phyloP scores from a whole-genome alignment of 352 stramenopile species.

The Phytophthora crassamura region DNA sequence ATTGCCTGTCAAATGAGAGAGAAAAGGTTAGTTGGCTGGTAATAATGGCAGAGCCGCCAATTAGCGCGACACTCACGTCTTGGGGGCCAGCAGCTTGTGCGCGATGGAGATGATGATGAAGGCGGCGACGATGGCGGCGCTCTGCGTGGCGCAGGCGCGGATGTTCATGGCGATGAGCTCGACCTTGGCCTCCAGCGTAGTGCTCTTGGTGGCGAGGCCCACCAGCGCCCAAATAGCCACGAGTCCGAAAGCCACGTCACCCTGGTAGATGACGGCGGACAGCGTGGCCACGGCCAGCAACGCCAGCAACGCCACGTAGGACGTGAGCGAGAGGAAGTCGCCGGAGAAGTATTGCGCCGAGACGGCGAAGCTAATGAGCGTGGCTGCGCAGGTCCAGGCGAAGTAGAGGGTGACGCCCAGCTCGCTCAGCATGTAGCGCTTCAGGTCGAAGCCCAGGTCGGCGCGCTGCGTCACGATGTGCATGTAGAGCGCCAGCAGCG shows the following conservation, averaged over 20 bases:
- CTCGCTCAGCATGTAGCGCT: conserved; percentile 64
- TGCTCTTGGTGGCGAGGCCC: conserved; percentile 60
- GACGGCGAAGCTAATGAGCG: conserved; percentile 75
- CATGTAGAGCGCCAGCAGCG: conserved; percentile 64
- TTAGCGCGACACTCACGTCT: conserved; percentile 34
- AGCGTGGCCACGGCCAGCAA: conserved; percentile 65
- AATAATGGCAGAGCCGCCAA: neutral
- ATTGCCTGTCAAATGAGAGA: conserved; percentile 16
- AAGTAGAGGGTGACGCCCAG: conserved; percentile 77
- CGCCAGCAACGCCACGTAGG: conserved; percentile 66
- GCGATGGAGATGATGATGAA: conserved; percentile 66
- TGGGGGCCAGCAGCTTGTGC: conserved; percentile 41
- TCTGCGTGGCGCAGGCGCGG: conserved; percentile 63
- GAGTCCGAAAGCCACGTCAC: conserved; percentile 63
- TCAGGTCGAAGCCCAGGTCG: conserved; percentile 49
- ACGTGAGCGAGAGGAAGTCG: conserved; percentile 57
- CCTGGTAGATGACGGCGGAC: conserved; percentile 60
- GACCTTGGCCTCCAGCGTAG: conserved; percentile 46
- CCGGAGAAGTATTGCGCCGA: conserved; percentile 54
- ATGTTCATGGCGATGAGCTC: conserved; percentile 68
- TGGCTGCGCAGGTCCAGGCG: conserved; percentile 73
- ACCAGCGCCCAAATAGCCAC: conserved; percentile 74
- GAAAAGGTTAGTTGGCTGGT: conserved; percentile 5
- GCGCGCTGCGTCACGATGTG: conserved; percentile 55
- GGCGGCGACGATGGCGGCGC: conserved; percentile 58